Percentiles rank a stretch among this genome's conserved stretches.
Conservation (phyloP, 495 filamentous ascomycete genomes). For the Penicillium nucicola region DNA sequence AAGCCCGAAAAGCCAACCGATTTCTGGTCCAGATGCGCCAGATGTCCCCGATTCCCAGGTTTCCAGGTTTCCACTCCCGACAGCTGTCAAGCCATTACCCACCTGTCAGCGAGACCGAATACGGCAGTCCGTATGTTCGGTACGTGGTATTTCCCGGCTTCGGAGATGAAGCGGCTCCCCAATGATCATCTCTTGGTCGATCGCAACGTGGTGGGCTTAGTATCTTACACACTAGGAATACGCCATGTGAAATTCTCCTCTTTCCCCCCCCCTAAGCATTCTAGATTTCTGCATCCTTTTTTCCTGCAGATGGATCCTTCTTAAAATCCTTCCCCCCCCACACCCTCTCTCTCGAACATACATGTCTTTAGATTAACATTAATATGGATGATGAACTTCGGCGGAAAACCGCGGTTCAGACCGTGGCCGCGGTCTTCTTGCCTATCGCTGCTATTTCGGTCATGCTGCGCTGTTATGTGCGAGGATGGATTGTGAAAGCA, state of each 20-base stretch:
- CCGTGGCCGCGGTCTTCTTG: slow-evolving; percentile 38
- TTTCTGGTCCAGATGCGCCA: no score
- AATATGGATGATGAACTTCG: slow-evolving; percentile 19
- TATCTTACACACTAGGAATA: background rate
- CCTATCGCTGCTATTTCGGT: slow-evolving; percentile 35
- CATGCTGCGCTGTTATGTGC: slow-evolving; percentile 42
- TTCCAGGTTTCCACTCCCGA: no score
- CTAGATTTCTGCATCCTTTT: background rate
- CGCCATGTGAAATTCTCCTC: background rate
- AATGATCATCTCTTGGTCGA: background rate
- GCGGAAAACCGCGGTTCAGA: slow-evolving; percentile 28
- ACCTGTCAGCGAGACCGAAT: no score
- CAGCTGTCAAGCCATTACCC: no score
- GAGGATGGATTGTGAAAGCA: slow-evolving; percentile 34
- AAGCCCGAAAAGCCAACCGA: no score
- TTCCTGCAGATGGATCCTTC: background rate
- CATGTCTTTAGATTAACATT: background rate
- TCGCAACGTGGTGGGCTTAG: background rate
- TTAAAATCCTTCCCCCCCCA: slow-evolving; percentile 6
- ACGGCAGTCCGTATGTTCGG: no score
- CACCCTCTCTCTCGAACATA: background rate
- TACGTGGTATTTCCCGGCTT: no score
- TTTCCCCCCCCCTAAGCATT: background rate
- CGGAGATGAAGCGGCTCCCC: no score
- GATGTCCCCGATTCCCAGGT: no score